A percentile compares a stretch with the other conserved stretches of the same genome.
phyloP scores from a whole-genome alignment of 805 yeast species.

The Dipodascopsis tothii region DNA sequence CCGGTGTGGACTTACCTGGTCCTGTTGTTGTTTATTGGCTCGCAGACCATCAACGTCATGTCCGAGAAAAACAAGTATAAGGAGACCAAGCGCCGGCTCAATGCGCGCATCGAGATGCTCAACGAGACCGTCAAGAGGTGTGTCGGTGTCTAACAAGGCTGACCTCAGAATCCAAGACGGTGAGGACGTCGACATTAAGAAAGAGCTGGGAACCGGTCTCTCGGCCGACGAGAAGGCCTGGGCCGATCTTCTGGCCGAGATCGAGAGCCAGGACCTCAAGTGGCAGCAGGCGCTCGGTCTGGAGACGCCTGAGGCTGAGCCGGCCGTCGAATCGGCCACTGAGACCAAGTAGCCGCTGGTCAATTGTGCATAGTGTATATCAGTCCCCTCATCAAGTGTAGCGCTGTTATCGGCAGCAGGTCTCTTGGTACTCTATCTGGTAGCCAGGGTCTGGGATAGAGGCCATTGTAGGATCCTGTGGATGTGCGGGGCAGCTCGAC shows the following conservation, averaged over 20 bases:
- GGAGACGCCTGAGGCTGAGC: too few species aligned
- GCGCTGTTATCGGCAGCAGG: too few species aligned
- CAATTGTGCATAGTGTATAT: too few species aligned
- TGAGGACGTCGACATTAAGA: conserved; percentile 24
- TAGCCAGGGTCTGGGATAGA: too few species aligned
- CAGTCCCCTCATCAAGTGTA: too few species aligned
- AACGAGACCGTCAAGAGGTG: not conserved
- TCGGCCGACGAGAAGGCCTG: conserved; percentile 13
- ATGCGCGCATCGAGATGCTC: not conserved
- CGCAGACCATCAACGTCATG: not conserved
- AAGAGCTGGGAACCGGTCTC: conserved; percentile 19
- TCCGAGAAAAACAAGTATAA: not conserved
- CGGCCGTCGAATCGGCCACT: too few species aligned
- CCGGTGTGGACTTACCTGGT: not conserved
- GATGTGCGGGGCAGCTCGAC: too few species aligned
- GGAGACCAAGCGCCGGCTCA: not conserved
- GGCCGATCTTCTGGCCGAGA: conserved; percentile 14
- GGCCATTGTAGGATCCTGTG: too few species aligned
- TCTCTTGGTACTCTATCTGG: too few species aligned
- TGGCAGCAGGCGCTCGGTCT: not conserved
- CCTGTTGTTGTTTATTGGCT: not conserved
- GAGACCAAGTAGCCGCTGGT: too few species aligned
- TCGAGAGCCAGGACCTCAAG: not conserved
- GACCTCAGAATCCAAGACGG: conserved; percentile 11
- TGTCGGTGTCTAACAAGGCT: not conserved